phyloP scores from a whole-genome alignment of 352 stramenopile species.

The Globisporangium acanthophoron region DNA sequence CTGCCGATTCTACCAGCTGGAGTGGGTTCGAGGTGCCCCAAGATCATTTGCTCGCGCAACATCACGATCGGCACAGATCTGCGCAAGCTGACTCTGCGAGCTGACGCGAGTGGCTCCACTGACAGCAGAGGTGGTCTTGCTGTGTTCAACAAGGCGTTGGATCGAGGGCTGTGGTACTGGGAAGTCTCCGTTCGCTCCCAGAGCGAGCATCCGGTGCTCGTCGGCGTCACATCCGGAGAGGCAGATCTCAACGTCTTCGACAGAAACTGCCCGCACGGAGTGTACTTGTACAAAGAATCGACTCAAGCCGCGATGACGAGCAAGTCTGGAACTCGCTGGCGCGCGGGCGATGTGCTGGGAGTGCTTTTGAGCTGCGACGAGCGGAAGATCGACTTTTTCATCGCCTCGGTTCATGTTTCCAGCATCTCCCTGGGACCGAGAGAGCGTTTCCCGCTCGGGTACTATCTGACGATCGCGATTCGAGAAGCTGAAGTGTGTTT shows the following conservation, averaged over 20 bases:
- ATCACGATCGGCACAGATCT: constrained; percentile 67
- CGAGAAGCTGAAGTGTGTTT: constrained; percentile 55
- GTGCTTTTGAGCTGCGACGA: constrained; percentile 64
- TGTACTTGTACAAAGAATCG: constrained; percentile 39
- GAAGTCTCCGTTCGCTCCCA: constrained; percentile 54
- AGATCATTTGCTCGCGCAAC: constrained; percentile 60
- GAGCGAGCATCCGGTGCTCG: constrained; percentile 56
- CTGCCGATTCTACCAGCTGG: constrained; percentile 53
- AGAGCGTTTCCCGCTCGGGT: constrained; percentile 17
- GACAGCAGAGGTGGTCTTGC: constrained; percentile 35
- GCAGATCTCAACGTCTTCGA: constrained; percentile 52
- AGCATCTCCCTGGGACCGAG: constrained; percentile 20
- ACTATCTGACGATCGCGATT: constrained; percentile 57
- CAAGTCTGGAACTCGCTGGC: constrained; percentile 25
- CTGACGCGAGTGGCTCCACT: not conserved
- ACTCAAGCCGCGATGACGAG: constrained; percentile 12
- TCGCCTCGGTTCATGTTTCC: constrained; percentile 26
- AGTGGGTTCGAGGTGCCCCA: constrained; percentile 48
- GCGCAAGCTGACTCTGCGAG: constrained; percentile 44
- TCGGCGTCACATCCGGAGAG: constrained; percentile 48
- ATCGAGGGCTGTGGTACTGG: constrained; percentile 77
- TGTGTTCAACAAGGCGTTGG: constrained; percentile 61
- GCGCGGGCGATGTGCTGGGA: constrained; percentile 30
- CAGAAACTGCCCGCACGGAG: constrained; percentile 10
- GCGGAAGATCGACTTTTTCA: constrained; percentile 61